phyloP scores from a whole-genome alignment of 2,329 filamentous ascomycete species.

The Lasiodiplodia sp. region DNA sequence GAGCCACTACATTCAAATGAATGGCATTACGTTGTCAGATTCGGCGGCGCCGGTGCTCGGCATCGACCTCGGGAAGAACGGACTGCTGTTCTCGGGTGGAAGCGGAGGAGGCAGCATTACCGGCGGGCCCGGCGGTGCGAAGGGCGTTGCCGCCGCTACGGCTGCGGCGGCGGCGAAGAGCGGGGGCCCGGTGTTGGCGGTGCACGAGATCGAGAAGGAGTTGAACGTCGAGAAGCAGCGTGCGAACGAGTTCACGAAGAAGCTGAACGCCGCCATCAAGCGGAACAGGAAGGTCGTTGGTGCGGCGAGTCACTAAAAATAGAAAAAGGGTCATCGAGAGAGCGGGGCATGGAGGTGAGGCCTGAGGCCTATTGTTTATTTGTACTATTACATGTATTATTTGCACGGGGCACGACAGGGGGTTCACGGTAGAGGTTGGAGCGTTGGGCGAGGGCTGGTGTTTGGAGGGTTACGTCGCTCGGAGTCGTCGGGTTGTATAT shows the following conservation, averaged over 20 bases:
- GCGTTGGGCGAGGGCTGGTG: background rate
- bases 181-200: conserved; percentile 39
- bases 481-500: background rate
- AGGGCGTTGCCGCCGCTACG: conserved; percentile 4
- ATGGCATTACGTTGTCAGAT: conserved; percentile 46
- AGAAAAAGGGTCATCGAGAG: background rate
- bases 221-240: conserved; percentile 46
- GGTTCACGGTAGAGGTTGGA: background rate
- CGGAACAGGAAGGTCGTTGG: conserved; percentile 38
- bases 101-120: conserved; percentile 13
- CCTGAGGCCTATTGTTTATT: background rate
- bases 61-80: conserved; percentile 43
- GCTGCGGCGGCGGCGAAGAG: background rate
- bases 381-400: background rate
- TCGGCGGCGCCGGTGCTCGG: conserved; percentile 42
- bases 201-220: conserved; percentile 47
- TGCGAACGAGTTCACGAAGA: conserved; percentile 47
- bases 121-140: conserved; percentile 25
- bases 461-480: background rate
- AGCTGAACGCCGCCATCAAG: conserved; percentile 44
- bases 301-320: background rate
- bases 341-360: background rate
- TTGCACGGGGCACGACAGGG: background rate
- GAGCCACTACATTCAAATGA: conserved; percentile 28
- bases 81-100: background rate